These are phyloP conservation scores for Trichaptum fuscoviolaceum DNA, from an alignment of 768 basidiomycete species.

Conservation along the genomic window DNA sequence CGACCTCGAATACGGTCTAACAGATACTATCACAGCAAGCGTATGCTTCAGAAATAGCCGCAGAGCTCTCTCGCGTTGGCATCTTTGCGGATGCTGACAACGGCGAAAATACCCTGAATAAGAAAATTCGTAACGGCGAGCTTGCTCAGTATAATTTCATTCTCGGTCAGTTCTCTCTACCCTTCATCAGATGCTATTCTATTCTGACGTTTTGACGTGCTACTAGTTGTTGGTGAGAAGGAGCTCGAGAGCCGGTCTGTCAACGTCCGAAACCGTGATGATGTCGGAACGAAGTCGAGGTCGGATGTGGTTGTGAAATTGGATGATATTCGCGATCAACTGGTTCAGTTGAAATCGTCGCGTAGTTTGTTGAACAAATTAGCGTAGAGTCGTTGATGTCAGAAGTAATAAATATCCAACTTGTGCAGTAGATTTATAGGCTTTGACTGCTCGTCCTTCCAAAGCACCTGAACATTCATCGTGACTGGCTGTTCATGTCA, in stretches of 20 bases:
- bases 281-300: slow-evolving; percentile 79
- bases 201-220: slow-evolving; percentile 10
- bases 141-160: slow-evolving; percentile 98
- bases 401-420: not conserved
- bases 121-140: slow-evolving; percentile 98
- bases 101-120: slow-evolving; percentile 84
- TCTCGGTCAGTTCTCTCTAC: slow-evolving; percentile 54
- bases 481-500: too few relatives aligned
- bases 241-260: slow-evolving; percentile 84
- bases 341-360: slow-evolving; percentile 64
- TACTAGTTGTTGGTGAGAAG: slow-evolving; percentile 87
- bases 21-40: slow-evolving; percentile 55
- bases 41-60: slow-evolving; percentile 79
- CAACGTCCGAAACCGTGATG: slow-evolving; percentile 94
- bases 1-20: slow-evolving; percentile 15
- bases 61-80: slow-evolving; percentile 60
- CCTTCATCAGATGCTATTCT: slow-evolving; percentile 4
- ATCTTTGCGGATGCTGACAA: slow-evolving; percentile 92
- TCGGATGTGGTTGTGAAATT: slow-evolving; percentile 66
- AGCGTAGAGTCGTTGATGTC: slow-evolving; percentile 16
- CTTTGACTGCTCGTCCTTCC: too few relatives aligned
- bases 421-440: not conserved
- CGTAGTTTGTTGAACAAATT: slow-evolving; percentile 51
- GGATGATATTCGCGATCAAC: slow-evolving; percentile 62
- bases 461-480: too few relatives aligned